Conservation (phyloP, 2,329 filamentous ascomycete species). For the Rhynchosporium secalis region DNA sequence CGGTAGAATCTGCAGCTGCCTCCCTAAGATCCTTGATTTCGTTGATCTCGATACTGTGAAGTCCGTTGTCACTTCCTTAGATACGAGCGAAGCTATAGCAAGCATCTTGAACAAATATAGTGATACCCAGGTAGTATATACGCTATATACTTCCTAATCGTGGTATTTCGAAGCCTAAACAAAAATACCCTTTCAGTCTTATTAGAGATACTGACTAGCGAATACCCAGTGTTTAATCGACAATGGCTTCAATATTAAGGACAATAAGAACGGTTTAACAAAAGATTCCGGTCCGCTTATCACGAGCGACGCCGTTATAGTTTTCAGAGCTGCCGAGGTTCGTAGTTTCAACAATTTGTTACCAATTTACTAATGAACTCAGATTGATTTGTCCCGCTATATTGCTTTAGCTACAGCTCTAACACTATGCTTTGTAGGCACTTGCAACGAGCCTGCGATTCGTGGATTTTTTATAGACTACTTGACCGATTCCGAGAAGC, state of each 20-base stretch:
- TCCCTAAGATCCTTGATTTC: neutral
- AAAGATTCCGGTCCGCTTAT: neutral
- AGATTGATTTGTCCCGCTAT: neutral
- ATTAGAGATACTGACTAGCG: too few relatives aligned
- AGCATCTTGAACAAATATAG: neutral
- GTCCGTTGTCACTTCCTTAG: neutral
- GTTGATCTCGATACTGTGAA: neutral
- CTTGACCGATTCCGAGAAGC: conserved; percentile 1
- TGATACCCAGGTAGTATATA: neutral
- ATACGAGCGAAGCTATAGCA: neutral
- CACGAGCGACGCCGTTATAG: neutral
- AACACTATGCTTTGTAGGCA: neutral
- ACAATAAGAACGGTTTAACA: neutral
- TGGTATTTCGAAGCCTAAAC: neutral
- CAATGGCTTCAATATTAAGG: neutral
- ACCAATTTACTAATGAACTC: neutral
- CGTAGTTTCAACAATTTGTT: too few relatives aligned
- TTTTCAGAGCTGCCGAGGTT: conserved; percentile 1
- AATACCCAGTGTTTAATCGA: neutral
- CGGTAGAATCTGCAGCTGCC: neutral
- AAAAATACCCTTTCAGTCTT: too few relatives aligned
- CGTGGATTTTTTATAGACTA: neutral
- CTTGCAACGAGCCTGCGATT: neutral
- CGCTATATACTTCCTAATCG: neutral
- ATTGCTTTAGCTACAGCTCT: neutral